These are phyloP conservation scores for Scenedesmus sp. DNA, from an alignment of 163 green algal genomes.

Conservation along the genomic window DNA sequence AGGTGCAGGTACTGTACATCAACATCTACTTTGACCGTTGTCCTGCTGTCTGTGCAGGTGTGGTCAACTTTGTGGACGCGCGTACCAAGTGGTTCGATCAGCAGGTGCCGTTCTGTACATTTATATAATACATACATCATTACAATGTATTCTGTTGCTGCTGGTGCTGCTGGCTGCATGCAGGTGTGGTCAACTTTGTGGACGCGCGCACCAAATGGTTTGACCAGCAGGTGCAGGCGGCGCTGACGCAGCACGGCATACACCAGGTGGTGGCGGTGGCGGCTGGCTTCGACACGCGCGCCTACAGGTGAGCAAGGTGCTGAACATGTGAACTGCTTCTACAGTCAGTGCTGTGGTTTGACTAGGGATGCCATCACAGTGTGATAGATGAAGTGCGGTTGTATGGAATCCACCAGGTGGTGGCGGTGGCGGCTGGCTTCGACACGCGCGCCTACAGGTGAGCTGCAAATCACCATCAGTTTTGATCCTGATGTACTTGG, in stretches of 20 bases:
- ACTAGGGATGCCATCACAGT: neutral
- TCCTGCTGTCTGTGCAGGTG: slow-evolving; percentile 53
- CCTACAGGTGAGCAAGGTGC: slow-evolving; percentile 62
- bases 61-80: slow-evolving; percentile 80
- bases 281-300: slow-evolving; percentile 79
- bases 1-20: slow-evolving; percentile 34
- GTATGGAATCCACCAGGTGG: no score
- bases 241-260: neutral
- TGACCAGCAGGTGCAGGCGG: slow-evolving; percentile 62
- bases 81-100: slow-evolving; percentile 82
- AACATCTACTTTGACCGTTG: neutral
- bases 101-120: slow-evolving; percentile 43
- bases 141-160: neutral
- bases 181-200: slow-evolving; percentile 71
- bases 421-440: no score
- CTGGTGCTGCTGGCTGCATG: slow-evolving; percentile 55
- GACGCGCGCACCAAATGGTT: slow-evolving; percentile 84
- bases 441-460: no score
- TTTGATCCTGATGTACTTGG: no score
- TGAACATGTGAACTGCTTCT: no score
- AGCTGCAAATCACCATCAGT: no score
- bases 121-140: no score
- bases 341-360: no score
- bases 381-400: neutral
- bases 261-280: slow-evolving; percentile 76